Conservation (phyloP, 2,329 filamentous ascomycete genomes). For the Fusarium cyanostomum region DNA sequence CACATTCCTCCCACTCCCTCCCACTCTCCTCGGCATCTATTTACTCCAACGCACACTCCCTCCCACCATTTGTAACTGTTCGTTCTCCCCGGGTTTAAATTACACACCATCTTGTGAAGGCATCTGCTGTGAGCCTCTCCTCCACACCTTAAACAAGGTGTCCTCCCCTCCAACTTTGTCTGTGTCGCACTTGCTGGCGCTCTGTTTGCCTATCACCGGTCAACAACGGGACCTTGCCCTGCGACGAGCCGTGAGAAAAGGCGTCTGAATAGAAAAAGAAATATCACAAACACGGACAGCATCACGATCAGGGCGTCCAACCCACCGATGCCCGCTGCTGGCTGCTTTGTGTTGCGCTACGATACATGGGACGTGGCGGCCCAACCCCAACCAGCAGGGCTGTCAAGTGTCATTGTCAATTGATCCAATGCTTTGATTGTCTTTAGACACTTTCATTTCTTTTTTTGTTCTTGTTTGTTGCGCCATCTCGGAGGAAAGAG, state of each 20-base stretch:
- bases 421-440: neutral
- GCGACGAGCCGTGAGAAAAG: conserved; percentile 15
- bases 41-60: conserved; percentile 28
- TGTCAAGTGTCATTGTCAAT: conserved; percentile 30
- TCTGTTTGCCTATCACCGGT: conserved; percentile 30
- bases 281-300: conserved; percentile 3
- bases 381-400: conserved; percentile 18
- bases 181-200: conserved; percentile 28
- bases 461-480: neutral
- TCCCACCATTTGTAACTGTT: conserved; percentile 25
- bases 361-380: conserved; percentile 27
- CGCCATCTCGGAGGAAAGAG: neutral
- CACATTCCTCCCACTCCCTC: conserved; percentile 29
- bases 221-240: conserved; percentile 13
- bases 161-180: neutral
- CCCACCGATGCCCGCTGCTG: conserved; percentile 22
- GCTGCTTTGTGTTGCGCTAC: conserved; percentile 30
- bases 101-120: conserved; percentile 21
- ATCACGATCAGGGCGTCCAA: conserved; percentile 8
- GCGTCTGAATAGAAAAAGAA: conserved; percentile 18
- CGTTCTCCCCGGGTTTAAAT: conserved; percentile 27
- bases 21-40: conserved; percentile 17
- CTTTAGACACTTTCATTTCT: neutral
- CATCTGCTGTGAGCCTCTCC: neutral
- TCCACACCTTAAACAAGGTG: conserved; percentile 20